These are phyloP conservation scores for Galerina marginata DNA, from an alignment of 768 basidiomycete species.

Conservation along the genomic window DNA sequence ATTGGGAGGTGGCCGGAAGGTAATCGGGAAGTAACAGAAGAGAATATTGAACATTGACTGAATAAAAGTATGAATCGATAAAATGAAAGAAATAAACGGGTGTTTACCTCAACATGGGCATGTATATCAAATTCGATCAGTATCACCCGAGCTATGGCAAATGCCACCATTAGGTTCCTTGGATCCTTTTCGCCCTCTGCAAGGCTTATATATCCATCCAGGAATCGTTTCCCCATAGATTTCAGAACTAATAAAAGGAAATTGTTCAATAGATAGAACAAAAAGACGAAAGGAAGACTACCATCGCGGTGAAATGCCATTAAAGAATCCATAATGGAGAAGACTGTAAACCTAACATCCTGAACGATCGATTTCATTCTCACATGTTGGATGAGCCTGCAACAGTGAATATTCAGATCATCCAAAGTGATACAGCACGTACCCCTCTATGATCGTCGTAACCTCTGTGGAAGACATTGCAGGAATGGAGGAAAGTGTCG, in stretches of 20 bases:
- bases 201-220: slow-evolving; percentile 76
- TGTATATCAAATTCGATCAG: slow-evolving; percentile 87
- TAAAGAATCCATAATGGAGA: slow-evolving; percentile 79
- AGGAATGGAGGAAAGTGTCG: slow-evolving; percentile 64
- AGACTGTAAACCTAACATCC: slow-evolving; percentile 80
- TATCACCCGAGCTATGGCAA: slow-evolving; percentile 86
- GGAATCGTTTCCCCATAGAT: slow-evolving; percentile 71
- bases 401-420: not conserved
- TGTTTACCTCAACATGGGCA: slow-evolving; percentile 74
- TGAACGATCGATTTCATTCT: slow-evolving; percentile 85
- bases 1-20: slow-evolving; percentile 91
- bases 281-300: slow-evolving; percentile 31
- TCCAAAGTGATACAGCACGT: not conserved
- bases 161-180: slow-evolving; percentile 88
- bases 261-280: not conserved
- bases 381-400: slow-evolving; percentile 77
- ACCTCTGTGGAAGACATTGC: slow-evolving; percentile 71
- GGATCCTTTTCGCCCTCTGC: slow-evolving; percentile 98
- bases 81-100: not conserved
- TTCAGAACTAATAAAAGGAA: slow-evolving; percentile 59
- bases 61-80: not conserved
- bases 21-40: slow-evolving; percentile 99
- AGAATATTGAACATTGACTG: slow-evolving; percentile 93
- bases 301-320: slow-evolving; percentile 74
- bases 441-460: slow-evolving; percentile 67